Percentiles rank a stretch among this genome's conserved stretches.
These are phyloP conservation scores for Claviceps quebecensis DNA, from an alignment of 2,329 filamentous ascomycete genomes.

Conservation along the genomic window DNA sequence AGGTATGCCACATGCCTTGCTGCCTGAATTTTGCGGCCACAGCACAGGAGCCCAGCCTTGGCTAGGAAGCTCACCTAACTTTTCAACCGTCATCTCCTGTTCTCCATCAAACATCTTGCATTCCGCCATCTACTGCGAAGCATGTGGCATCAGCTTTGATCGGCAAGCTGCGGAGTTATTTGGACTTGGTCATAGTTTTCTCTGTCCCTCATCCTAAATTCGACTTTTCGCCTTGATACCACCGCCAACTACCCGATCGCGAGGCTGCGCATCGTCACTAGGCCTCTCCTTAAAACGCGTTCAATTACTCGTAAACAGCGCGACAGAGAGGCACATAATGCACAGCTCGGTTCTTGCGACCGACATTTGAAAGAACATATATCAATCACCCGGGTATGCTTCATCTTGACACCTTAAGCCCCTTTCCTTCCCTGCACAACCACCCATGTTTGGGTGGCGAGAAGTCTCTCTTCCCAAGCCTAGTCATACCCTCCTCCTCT, in stretches of 20 bases:
- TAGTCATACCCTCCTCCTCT: not conserved
- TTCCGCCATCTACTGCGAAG: constrained; percentile 13
- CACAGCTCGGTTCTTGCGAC: not conserved
- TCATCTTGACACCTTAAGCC: constrained; percentile 11
- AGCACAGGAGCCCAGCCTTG: constrained; percentile 2
- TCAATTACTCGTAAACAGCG: constrained; percentile 22
- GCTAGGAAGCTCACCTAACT: constrained; percentile 15
- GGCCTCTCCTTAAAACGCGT: constrained; percentile 9
- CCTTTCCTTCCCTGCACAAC: constrained; percentile 8
- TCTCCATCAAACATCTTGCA: constrained; percentile 15
- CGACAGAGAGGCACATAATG: constrained; percentile 10
- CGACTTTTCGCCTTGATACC: constrained; percentile 5
- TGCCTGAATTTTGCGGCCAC: constrained; percentile 21
- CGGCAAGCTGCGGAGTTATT: constrained; percentile 13
- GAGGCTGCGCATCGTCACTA: constrained; percentile 6
- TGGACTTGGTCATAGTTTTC: constrained; percentile 9
- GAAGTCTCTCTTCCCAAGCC: not conserved
- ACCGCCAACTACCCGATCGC: constrained; percentile 4
- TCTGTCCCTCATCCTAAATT: constrained; percentile 6
- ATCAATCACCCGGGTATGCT: constrained; percentile 19
- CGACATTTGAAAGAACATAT: constrained; percentile 13
- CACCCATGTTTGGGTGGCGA: not conserved
- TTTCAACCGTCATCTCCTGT: constrained; percentile 19
- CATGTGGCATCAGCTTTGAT: constrained; percentile 11
- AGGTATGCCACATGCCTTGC: constrained; percentile 7